Percentiles rank a stretch among this genome's conserved stretches.
Evolutionary conservation across 495 filamentous ascomycete species (phyloP).

Genomic region (Chaetomium cochliodes): DNA sequence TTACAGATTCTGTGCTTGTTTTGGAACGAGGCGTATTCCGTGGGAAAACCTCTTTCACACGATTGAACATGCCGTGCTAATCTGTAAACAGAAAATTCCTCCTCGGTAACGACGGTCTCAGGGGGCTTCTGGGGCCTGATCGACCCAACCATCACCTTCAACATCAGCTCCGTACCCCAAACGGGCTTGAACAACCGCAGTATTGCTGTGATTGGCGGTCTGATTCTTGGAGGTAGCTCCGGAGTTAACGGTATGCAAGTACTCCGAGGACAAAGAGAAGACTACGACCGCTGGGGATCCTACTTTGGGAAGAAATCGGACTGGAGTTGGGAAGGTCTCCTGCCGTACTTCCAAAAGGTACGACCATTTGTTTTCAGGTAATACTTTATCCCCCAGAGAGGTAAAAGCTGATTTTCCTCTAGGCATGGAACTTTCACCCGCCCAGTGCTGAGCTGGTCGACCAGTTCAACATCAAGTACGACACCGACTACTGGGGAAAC

Average conservation of each 20-base stretch:
- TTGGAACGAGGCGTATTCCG: constrained; percentile 24
- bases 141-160: constrained; percentile 29
- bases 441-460: constrained; percentile 30
- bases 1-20: constrained; percentile 26
- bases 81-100: constrained; percentile 17
- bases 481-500: constrained; percentile 40
- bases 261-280: constrained; percentile 41
- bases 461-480: constrained; percentile 39
- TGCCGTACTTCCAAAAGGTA: constrained; percentile 46
- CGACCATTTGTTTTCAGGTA: too few species aligned
- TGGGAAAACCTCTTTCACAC: constrained; percentile 2
- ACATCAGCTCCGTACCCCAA: constrained; percentile 43
- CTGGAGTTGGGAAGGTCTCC: constrained; percentile 47
- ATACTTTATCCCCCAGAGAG: background rate
- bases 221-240: constrained; percentile 47
- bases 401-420: background rate
- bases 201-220: constrained; percentile 36
- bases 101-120: constrained; percentile 20
- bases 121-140: constrained; percentile 20
- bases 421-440: constrained; percentile 41
- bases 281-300: constrained; percentile 47
- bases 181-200: constrained; percentile 36
- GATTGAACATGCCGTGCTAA: background rate
- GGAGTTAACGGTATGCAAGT: constrained; percentile 50
- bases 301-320: constrained; percentile 36